Conservation (phyloP, 2,329 filamentous ascomycete species). For the Xylariomycetidae sp. region DNA sequence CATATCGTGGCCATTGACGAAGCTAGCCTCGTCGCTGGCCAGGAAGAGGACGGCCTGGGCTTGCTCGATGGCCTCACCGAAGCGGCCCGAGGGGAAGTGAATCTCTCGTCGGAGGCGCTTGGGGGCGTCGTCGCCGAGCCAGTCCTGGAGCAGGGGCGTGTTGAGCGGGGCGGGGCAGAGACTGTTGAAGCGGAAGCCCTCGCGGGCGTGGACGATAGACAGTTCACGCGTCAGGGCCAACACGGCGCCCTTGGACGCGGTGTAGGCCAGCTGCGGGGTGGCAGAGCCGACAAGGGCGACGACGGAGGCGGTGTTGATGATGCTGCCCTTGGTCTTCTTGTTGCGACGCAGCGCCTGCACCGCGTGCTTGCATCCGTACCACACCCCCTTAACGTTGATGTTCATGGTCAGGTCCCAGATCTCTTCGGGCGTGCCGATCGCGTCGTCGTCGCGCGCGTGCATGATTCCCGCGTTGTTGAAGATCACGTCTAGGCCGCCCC, state of each 20-base stretch:
- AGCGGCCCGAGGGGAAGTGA: constrained; percentile 82
- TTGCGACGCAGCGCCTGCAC: constrained; percentile 74
- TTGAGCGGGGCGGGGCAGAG: constrained; percentile 88
- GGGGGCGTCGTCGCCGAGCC: constrained; percentile 78
- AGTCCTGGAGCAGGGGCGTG: constrained; percentile 87
- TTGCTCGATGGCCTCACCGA: constrained; percentile 91
- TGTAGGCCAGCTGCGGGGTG: constrained; percentile 87
- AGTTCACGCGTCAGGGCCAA: constrained; percentile 84
- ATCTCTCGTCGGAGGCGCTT: constrained; percentile 81
- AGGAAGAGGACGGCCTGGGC: constrained; percentile 84
- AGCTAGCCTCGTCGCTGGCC: constrained; percentile 81
- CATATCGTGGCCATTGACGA: constrained; percentile 88
- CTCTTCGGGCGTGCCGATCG: constrained; percentile 75
- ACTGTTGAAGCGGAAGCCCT: constrained; percentile 84
- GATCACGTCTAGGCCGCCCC: constrained; percentile 85
- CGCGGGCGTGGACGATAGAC: constrained; percentile 85
- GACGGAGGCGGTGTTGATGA: constrained; percentile 90
- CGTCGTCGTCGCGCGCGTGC: constrained; percentile 76
- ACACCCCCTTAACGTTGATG: constrained; percentile 98
- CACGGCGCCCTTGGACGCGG: constrained; percentile 88
- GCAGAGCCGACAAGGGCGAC: constrained; percentile 83
- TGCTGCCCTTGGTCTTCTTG: constrained; percentile 70
- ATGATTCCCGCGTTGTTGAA: constrained; percentile 99
- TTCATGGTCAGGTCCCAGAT: constrained; percentile 93
- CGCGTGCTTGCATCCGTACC: constrained; percentile 91